Conservation (phyloP, 345 rosid genomes). For the Rubroshorea leprosula region DNA sequence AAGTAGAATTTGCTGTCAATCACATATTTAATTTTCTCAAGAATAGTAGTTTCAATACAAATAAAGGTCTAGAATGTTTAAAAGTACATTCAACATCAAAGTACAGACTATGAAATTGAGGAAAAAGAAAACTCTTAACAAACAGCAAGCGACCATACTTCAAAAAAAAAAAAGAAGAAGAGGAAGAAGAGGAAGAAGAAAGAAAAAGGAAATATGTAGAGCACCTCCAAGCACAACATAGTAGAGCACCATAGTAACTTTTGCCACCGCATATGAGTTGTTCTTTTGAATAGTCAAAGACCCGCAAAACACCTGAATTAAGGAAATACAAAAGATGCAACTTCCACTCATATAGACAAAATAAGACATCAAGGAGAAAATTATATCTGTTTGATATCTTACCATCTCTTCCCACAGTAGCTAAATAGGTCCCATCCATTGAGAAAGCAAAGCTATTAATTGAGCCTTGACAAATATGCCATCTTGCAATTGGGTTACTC, state of each 20-base stretch:
- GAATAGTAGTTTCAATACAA: not conserved
- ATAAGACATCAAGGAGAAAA: conserved; percentile 1
- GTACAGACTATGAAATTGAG: not conserved
- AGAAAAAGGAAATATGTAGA: conserved; percentile 1
- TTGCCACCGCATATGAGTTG: conserved; percentile 60
- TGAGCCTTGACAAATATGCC: conserved; percentile 97
- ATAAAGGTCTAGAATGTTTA: no score
- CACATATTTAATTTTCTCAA: conserved; percentile 1
- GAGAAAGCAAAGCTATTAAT: conserved; percentile 88
- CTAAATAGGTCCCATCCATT: conserved; percentile 69
- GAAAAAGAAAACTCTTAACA: conserved; percentile 6
- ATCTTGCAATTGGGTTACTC: conserved; percentile 96
- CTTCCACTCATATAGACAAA: conserved; percentile 12
- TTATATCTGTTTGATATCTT: not conserved
- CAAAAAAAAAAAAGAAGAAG: no score
- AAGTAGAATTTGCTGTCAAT: conserved; percentile 21
- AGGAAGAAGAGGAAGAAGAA: no score
- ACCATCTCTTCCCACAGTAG: conserved; percentile 99
- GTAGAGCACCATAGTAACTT: conserved; percentile 73
- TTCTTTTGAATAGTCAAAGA: conserved; percentile 76
- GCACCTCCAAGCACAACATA: conserved; percentile 83
- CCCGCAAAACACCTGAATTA: conserved; percentile 76
- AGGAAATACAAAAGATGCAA: conserved; percentile 1
- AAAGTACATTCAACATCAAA: no score
- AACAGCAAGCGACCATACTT: conserved; percentile 9